These are phyloP conservation scores for Porogramme epimiltina DNA, from an alignment of 1,284 basidiomycete species.

Conservation along the genomic window DNA sequence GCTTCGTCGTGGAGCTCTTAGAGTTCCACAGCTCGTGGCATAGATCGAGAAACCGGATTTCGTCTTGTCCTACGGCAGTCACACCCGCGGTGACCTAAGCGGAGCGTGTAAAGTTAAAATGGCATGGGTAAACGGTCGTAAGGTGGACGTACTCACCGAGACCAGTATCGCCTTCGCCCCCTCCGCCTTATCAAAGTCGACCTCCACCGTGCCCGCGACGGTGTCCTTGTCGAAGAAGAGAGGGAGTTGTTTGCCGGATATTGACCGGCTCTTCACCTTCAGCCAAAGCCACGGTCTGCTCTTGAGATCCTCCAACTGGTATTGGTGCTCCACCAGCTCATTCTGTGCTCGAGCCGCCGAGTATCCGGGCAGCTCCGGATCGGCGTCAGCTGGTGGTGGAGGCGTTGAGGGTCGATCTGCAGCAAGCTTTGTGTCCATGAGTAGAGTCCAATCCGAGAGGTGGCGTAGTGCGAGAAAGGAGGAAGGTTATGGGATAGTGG, in stretches of 20 bases:
- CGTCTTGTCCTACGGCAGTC: slow-evolving; percentile 40
- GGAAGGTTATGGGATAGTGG: too few species aligned
- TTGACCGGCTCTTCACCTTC: slow-evolving; percentile 31
- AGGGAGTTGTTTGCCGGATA: slow-evolving; percentile 28
- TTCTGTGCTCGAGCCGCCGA: neutral
- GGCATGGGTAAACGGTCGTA: neutral
- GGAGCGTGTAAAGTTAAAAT: neutral
- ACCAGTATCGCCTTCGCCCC: slow-evolving; percentile 31
- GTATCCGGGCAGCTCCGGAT: slow-evolving; percentile 18
- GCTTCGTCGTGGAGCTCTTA: slow-evolving; percentile 22
- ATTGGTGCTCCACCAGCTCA: slow-evolving; percentile 31
- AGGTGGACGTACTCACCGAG: slow-evolving; percentile 25
- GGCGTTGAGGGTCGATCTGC: neutral
- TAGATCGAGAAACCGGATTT: slow-evolving; percentile 32
- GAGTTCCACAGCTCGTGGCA: slow-evolving; percentile 29
- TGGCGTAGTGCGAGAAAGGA: too few species aligned
- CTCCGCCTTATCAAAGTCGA: slow-evolving; percentile 33
- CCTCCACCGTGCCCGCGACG: slow-evolving; percentile 31
- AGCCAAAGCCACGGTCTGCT: slow-evolving; percentile 36
- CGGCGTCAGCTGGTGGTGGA: slow-evolving; percentile 1
- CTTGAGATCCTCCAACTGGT: slow-evolving; percentile 43
- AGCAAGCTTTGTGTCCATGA: too few species aligned
- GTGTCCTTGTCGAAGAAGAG: slow-evolving; percentile 32
- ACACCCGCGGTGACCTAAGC: slow-evolving; percentile 31
- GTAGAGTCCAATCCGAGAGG: too few species aligned